These are phyloP conservation scores for Hymenoscyphus infarciens DNA, from an alignment of 2,329 filamentous ascomycete genomes.

Conservation along the genomic window DNA sequence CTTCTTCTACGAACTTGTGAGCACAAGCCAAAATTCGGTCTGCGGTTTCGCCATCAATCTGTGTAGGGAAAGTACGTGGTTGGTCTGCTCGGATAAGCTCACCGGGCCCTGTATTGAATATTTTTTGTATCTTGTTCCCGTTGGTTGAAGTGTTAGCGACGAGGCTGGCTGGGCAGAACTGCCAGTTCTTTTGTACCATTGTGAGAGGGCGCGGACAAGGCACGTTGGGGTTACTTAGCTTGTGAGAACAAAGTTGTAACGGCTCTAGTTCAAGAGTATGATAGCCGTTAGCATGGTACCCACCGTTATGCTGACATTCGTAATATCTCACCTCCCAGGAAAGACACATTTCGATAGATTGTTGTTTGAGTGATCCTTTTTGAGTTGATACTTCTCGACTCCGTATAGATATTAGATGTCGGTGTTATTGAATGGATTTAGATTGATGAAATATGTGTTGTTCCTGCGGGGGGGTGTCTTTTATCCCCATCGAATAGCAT, in stretches of 20 bases:
- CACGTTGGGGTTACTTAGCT: neutral
- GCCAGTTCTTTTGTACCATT: neutral
- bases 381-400: too few relatives aligned
- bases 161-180: neutral
- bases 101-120: neutral
- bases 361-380: too few relatives aligned
- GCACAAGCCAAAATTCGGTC: neutral
- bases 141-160: neutral
- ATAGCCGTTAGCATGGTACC: too few relatives aligned
- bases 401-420: too few relatives aligned
- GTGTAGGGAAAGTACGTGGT: too few relatives aligned
- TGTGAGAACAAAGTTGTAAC: neutral
- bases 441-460: too few relatives aligned
- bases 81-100: too few relatives aligned
- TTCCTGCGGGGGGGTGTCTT: too few relatives aligned
- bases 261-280: neutral
- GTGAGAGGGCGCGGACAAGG: neutral
- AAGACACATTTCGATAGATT: neutral
- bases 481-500: too few relatives aligned
- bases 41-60: too few relatives aligned
- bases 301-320: too few relatives aligned
- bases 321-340: neutral
- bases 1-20: neutral
- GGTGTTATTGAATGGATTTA: too few relatives aligned
- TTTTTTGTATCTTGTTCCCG: neutral